Percentiles rank a stretch among this genome's conserved stretches.
Evolutionary conservation across 371 early-diverging fungal species (phyloP).

Genomic region (Apophysomyces variabilis): DNA sequence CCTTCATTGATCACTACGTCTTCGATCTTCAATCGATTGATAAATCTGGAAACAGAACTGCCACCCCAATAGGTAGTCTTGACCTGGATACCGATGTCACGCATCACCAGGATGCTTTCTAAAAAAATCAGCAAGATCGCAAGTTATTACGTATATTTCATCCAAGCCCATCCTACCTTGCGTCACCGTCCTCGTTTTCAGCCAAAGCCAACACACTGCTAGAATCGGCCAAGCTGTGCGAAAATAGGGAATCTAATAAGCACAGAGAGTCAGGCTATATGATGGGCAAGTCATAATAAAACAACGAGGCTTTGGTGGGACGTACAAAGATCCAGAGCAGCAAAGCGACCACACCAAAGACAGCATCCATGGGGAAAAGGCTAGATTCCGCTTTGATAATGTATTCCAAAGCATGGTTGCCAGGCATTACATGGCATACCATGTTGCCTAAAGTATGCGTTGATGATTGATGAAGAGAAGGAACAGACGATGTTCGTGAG

Average conservation of each 20-base stretch:
- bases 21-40: slow-evolving; percentile 63
- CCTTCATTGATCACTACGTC: slow-evolving; percentile 79
- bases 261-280: not conserved
- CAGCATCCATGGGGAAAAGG: slow-evolving; percentile 13
- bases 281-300: not conserved
- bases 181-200: slow-evolving; percentile 13
- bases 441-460: slow-evolving; percentile 7
- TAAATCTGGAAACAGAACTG: slow-evolving; percentile 60
- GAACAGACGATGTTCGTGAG: not conserved
- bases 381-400: slow-evolving; percentile 7
- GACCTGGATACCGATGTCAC: slow-evolving; percentile 74
- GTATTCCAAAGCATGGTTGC: slow-evolving; percentile 29
- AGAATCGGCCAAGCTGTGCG: not conserved
- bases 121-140: not conserved
- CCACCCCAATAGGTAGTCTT: slow-evolving; percentile 66
- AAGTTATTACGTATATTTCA: not conserved
- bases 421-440: slow-evolving; percentile 30
- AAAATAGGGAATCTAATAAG: not conserved
- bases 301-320: not conserved
- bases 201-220: slow-evolving; percentile 13
- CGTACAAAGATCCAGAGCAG: slow-evolving; percentile 5
- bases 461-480: not conserved
- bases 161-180: slow-evolving; percentile 6
- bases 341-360: slow-evolving; percentile 8
- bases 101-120: slow-evolving; percentile 69